A percentile compares a stretch with the other conserved stretches of the same genome.
phyloP scores from a whole-genome alignment of 345 rosid species.

The Combretum micranthum region DNA sequence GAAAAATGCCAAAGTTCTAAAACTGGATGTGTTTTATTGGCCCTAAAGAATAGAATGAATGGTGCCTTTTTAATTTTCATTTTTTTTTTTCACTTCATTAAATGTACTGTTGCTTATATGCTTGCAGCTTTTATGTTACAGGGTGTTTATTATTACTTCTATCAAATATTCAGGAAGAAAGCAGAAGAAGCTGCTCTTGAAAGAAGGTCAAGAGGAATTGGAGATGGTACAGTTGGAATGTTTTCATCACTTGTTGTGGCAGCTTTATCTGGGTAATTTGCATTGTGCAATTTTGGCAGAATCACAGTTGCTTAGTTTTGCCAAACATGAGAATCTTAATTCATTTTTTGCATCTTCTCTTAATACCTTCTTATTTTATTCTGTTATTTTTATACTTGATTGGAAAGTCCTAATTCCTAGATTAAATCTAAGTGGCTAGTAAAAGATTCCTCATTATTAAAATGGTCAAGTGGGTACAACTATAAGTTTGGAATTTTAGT shows the following conservation, averaged over 20 bases:
- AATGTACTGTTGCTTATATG: conserved; percentile 26
- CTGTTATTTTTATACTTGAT: no score
- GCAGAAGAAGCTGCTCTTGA: conserved; percentile 67
- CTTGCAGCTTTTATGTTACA: conserved; percentile 43
- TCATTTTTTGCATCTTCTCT: no score
- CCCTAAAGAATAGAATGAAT: no score
- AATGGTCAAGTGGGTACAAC: no score
- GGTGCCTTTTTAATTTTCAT: no score
- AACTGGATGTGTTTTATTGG: no score
- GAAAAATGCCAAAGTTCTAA: no score
- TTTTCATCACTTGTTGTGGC: conserved; percentile 87
- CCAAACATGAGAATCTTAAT: neutral
- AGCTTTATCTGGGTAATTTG: conserved; percentile 79
- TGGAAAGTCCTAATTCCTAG: no score
- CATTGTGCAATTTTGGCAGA: neutral
- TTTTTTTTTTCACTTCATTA: neutral
- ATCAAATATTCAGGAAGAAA: conserved; percentile 96
- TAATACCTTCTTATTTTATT: no score
- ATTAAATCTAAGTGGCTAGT: no score
- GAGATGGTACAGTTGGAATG: conserved; percentile 98
- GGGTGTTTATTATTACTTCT: conserved; percentile 99
- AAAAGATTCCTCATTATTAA: no score
- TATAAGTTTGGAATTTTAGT: no score
- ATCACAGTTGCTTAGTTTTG: neutral
- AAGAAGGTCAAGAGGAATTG: conserved; percentile 52